These are phyloP conservation scores for Candida hungchunana DNA, from an alignment of 805 yeast genomes.

Conservation along the genomic window DNA sequence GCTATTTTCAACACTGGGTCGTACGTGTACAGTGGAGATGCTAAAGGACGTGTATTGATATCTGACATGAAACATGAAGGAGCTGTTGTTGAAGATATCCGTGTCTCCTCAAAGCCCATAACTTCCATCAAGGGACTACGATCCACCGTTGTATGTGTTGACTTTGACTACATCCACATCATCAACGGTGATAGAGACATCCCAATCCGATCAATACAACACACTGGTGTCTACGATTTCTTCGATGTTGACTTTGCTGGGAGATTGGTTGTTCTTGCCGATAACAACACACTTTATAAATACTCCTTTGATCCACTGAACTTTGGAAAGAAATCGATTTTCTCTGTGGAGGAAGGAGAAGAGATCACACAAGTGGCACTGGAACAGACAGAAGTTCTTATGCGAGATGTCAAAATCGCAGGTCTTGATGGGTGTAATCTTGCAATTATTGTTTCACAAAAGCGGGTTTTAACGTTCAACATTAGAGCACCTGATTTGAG, in stretches of 20 bases:
- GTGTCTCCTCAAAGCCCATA: slow-evolving; percentile 7
- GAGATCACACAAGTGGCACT: slow-evolving; percentile 13
- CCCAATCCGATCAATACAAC: slow-evolving; percentile 4
- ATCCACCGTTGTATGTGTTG: slow-evolving; percentile 9
- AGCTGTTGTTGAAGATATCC: slow-evolving; percentile 4
- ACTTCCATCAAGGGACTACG: slow-evolving; percentile 11
- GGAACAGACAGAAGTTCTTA: slow-evolving; percentile 12
- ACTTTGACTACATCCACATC: slow-evolving; percentile 7
- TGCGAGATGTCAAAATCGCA: slow-evolving; percentile 14
- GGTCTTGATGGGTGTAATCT: slow-evolving; percentile 28
- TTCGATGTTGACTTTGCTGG: slow-evolving; percentile 26
- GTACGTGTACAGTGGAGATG: slow-evolving; percentile 23
- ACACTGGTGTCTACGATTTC: slow-evolving; percentile 3
- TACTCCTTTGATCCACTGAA: slow-evolving; percentile 12
- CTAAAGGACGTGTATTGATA: slow-evolving; percentile 13
- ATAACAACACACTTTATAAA: slow-evolving; percentile 1
- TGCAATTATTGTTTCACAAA: slow-evolving; percentile 14
- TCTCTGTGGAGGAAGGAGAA: slow-evolving; percentile 6
- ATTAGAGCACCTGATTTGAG: slow-evolving; percentile 7
- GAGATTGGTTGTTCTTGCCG: slow-evolving; percentile 13
- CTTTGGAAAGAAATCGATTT: slow-evolving; percentile 12
- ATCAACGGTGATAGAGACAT: slow-evolving; percentile 4
- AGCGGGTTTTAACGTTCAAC: slow-evolving; percentile 16
- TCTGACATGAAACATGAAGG: slow-evolving; percentile 19
- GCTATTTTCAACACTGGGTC: slow-evolving; percentile 15